Evolutionary conservation across 2,329 filamentous ascomycete species (phyloP), one percentile per base, ranked within the genome.

Genomic region (Fusarium subtropicale): DNA sequence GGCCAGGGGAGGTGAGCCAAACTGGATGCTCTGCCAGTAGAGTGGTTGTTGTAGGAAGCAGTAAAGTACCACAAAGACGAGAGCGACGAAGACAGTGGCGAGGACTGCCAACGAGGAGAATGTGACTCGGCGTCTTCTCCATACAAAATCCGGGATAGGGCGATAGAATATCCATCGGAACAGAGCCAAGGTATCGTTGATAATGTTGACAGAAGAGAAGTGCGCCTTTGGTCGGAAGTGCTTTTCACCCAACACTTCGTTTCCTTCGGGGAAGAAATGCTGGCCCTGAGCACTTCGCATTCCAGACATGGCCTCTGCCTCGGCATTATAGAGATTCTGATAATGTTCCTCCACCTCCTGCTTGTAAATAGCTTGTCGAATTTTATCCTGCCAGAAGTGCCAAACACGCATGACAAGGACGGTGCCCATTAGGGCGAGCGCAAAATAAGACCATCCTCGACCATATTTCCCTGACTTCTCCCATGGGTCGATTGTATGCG

Each of bases 351-450:
- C 86, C 73, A 92, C 85, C 77, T 93, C 89, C 76, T 96, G 90
- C 81, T 97, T 95, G 82, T 96, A 92, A 64, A 96, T 88, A 67
- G 93, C 94, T 71, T 94, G 92, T 71, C 94, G 89, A 71, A 97
- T 93, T 82, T 96, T 97, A 83, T 97, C 94, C 73, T 94, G 93
- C 91, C 93, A 97, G 72, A 91, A 90, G 79, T 97, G 92, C 85
- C 94, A 97, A 76, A 92, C 85, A 71, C 93, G 89, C 76, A 95
- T 84, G 13, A 91, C 75, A 13, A 91, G 81, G 7, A 94, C 89
- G 56, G 88, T 74, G 30, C 87, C 85, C 68, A 94, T 85, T 63
- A 97, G 79, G 52, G 90, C 88, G 50, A 97, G 79, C 54, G 91
- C 90, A 75, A 97, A 97, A 79, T 97, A 97, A 16, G 95, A 93